Conservation (phyloP, 352 stramenopile genomes). For the Phytophthora agathidicida region DNA sequence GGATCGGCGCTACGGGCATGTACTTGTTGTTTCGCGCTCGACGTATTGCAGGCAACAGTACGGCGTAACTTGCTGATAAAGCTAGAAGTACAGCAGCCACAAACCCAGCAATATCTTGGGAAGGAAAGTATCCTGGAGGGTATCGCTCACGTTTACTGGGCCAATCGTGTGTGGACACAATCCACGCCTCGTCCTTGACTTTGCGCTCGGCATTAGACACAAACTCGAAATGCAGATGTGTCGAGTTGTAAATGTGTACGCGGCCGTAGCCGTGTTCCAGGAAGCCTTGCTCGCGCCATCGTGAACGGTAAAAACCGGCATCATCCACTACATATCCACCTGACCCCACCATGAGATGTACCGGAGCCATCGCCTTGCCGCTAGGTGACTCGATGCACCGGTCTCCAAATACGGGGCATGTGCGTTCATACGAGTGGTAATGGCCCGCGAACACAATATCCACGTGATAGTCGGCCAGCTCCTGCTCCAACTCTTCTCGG, state of each 20-base stretch:
- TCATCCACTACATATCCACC: slow-evolving; percentile 46
- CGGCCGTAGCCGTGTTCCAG: slow-evolving; percentile 58
- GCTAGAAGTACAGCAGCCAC: slow-evolving; percentile 19
- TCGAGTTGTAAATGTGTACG: slow-evolving; percentile 64
- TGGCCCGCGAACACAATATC: slow-evolving; percentile 68
- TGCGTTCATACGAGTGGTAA: slow-evolving; percentile 71
- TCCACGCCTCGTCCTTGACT: slow-evolving; percentile 50
- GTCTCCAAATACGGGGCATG: slow-evolving; percentile 58
- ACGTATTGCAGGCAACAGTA: slow-evolving; percentile 35
- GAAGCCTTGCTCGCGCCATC: slow-evolving; percentile 40
- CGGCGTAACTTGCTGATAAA: slow-evolving; percentile 18
- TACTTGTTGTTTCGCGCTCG: slow-evolving; percentile 18
- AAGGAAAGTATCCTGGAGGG: slow-evolving; percentile 28
- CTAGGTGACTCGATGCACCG: slow-evolving; percentile 40
- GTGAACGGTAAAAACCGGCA: slow-evolving; percentile 42
- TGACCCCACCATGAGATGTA: slow-evolving; percentile 64
- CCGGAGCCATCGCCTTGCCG: slow-evolving; percentile 48
- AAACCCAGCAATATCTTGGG: slow-evolving; percentile 29
- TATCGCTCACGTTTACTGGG: slow-evolving; percentile 40
- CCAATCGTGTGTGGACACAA: slow-evolving; percentile 59
- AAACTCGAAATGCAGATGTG: slow-evolving; percentile 62
- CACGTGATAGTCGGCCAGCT: slow-evolving; percentile 55
- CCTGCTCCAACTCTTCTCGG: slow-evolving; percentile 49
- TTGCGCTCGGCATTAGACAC: slow-evolving; percentile 36
- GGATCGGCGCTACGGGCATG: slow-evolving; percentile 9